Conservation (phyloP, 75 land plant genomes). For the Chamaecyparis obtusa region DNA sequence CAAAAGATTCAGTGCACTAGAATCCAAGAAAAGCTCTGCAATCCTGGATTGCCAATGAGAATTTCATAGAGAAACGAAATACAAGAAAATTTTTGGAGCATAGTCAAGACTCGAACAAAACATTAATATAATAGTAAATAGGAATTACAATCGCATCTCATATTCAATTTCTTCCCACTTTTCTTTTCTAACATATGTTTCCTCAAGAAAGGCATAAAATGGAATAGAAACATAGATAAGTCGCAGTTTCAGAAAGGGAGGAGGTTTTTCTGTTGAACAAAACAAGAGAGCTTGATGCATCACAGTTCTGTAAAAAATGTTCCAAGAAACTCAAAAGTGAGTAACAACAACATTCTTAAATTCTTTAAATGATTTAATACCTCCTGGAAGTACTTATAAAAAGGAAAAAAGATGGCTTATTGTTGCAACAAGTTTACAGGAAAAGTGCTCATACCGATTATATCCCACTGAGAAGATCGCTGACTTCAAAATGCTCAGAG, state of each 20-base stretch:
- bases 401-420: no score
- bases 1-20: background rate
- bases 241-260: background rate
- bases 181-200: background rate
- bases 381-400: no score
- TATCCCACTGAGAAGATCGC: no score
- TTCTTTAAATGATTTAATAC: no score
- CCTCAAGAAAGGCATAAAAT: background rate
- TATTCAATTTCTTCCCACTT: background rate
- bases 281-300: background rate
- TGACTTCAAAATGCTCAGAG: no score
- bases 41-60: background rate
- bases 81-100: background rate
- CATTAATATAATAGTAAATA: background rate
- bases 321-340: background rate
- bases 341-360: no score
- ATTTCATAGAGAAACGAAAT: background rate
- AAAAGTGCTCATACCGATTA: no score
- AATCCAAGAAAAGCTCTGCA: background rate
- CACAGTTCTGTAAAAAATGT: background rate
- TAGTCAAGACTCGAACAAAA: background rate
- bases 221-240: background rate
- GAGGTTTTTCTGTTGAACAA: background rate
- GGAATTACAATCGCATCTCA: background rate
- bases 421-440: no score